Evolutionary conservation across 176 grass and related monocot species (phyloP), one percentile per base, ranked within the genome.

Genomic region (Triticum turgidum): DNA sequence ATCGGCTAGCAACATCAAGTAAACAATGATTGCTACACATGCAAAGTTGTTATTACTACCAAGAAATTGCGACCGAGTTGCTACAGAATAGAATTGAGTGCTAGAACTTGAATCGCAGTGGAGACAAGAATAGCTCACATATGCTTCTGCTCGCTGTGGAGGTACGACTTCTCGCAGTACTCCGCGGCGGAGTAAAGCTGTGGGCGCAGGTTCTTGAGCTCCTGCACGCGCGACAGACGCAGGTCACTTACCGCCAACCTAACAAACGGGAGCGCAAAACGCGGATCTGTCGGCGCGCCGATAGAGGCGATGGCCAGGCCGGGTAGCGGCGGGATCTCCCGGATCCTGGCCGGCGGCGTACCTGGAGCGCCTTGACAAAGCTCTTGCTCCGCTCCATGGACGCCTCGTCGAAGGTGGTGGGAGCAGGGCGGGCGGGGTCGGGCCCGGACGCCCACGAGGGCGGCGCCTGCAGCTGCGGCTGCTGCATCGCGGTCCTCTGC

Each of bases 301-400:
- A 66, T 80, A 41, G n/a, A 65, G 71, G 47, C 18, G 41, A 76
- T 37, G 34, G 74, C 2, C 2, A 65, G 33, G 10, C 10, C 20
- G 11, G 25, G 18, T 9, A 64, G 80, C 62, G 11, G 80, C 79
- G 69, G 84, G 78, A 86, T 92, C 87, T 77, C 85, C 49, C 54
- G 70, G 82, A 85, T 82, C 86, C 71, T 75, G 13, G 33, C 49
- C 34, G 10, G 64, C 33, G 47, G 21, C 52, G 61, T 37, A 98
- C 97, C 97, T 97, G 97, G 32, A 99, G 90, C 54, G 97, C 92
- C 89, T 90, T 99, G 85, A 97, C 90, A 89, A 99, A 99, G 92
- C 90, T 94, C 84, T 93, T 99, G 94, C 97, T 99, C 37, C 89
- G 84, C 90, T 99, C 97, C 97, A 97, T 94, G 87, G 94, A 97